These are phyloP conservation scores for Acanthamoeba triangularis DNA, from an alignment of 208 protist species.

Conservation along the genomic window DNA sequence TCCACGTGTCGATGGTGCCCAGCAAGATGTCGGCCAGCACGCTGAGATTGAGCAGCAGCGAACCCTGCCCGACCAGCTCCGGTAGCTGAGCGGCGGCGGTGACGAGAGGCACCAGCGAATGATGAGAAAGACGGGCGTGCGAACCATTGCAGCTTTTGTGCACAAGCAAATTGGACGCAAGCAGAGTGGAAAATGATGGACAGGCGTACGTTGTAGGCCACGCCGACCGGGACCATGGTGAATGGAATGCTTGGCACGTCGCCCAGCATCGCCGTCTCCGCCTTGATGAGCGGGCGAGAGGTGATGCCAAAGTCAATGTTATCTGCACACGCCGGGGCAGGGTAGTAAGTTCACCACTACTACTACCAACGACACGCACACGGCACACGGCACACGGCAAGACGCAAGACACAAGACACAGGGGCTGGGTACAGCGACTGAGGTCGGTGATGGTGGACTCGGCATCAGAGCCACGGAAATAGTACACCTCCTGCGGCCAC, in stretches of 20 bases:
- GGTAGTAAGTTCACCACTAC: too few relatives aligned
- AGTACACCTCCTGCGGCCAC: too few relatives aligned
- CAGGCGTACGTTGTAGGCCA: neutral
- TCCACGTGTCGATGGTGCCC: slow-evolving; percentile 18
- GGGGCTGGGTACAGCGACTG: too few relatives aligned
- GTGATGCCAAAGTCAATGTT: neutral
- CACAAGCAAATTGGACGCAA: neutral
- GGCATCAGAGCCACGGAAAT: too few relatives aligned
- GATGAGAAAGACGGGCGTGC: neutral
- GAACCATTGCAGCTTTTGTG: neutral
- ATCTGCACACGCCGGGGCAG: neutral
- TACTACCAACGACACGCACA: too few relatives aligned
- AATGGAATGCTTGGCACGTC: slow-evolving; percentile 1
- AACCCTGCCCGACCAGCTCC: neutral
- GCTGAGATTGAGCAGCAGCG: neutral
- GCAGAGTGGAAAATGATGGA: neutral
- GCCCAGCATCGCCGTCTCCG: neutral
- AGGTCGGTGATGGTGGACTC: too few relatives aligned
- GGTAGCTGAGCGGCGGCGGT: neutral
- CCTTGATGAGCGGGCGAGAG: neutral
- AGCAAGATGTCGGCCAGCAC: slow-evolving; percentile 18
- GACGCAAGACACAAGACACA: too few relatives aligned
- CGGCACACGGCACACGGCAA: too few relatives aligned
- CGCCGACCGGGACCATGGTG: neutral
- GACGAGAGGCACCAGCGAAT: neutral